Evolutionary conservation across 306 rosid species (phyloP).

Genomic region (Gastrolobium villosum): DNA sequence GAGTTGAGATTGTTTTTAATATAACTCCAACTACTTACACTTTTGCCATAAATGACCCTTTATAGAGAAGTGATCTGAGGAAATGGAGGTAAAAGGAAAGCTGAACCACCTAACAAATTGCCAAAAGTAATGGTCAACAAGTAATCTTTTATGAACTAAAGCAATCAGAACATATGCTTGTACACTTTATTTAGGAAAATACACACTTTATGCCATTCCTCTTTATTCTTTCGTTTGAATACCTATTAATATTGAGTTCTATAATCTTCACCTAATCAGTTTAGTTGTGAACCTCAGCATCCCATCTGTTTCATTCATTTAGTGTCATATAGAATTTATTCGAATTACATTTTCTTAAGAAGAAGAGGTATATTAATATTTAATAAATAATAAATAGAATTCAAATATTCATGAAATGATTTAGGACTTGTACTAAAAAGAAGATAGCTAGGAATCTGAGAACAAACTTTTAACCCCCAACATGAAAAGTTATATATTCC

Average conservation of each 20-base stretch:
- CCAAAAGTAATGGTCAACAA: conserved; percentile 45
- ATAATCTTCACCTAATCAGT: conserved; percentile 37
- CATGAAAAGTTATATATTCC: conserved; percentile 45
- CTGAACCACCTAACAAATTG: background rate
- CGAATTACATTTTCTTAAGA: too few species aligned
- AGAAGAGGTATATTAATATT: too few species aligned
- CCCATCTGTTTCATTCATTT: conserved; percentile 31
- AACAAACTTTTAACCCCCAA: conserved; percentile 39
- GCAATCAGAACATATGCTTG: conserved; percentile 51
- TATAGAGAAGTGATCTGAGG: conserved; percentile 13
- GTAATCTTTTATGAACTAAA: conserved; percentile 48
- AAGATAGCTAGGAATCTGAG: conserved; percentile 44
- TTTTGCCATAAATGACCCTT: background rate
- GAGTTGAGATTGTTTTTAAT: conserved; percentile 9
- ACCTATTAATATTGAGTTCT: conserved; percentile 27
- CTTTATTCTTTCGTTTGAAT: conserved; percentile 35
- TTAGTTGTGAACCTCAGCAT: conserved; percentile 4
- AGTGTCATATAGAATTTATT: background rate
- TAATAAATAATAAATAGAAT: too few species aligned
- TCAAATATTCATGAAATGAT: background rate
- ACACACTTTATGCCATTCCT: conserved; percentile 40
- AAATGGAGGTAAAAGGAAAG: conserved; percentile 33
- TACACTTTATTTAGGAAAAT: conserved; percentile 46
- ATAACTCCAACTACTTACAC: conserved; percentile 24
- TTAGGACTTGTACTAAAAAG: conserved; percentile 17